phyloP scores from a whole-genome alignment of 495 filamentous ascomycete species.

The Darksidea phi region DNA sequence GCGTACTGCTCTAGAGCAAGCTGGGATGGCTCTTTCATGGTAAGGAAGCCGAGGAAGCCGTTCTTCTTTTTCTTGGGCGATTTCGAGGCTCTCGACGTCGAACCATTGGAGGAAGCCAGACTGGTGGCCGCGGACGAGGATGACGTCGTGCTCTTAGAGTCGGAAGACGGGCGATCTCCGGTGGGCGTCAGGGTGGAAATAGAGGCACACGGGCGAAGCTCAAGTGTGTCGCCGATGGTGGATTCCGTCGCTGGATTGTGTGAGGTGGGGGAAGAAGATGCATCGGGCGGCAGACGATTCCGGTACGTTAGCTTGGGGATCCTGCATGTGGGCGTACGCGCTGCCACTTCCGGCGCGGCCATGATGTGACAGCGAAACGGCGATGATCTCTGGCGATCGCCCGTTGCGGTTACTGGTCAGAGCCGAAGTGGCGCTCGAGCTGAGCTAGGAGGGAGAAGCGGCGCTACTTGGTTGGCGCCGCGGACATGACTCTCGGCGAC shows the following conservation, averaged over 20 bases:
- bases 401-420: neutral
- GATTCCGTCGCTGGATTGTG: neutral
- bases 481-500: neutral
- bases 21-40: conserved; percentile 44
- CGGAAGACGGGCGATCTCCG: conserved; percentile 2
- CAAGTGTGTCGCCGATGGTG: neutral
- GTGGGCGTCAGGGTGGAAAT: neutral
- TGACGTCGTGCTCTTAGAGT: conserved; percentile 11
- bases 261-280: conserved; percentile 16
- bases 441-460: conserved; percentile 1
- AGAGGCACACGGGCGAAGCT: neutral
- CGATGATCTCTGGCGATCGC: conserved; percentile 23
- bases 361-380: conserved; percentile 18
- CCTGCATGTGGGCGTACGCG: conserved; percentile 5
- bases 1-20: conserved; percentile 42
- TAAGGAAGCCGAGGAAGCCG: conserved; percentile 40
- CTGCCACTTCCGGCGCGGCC: conserved; percentile 3
- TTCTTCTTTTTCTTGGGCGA: conserved; percentile 37
- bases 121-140: neutral
- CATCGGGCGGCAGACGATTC: conserved; percentile 19
- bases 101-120: conserved; percentile 13
- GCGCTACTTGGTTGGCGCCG: conserved; percentile 3
- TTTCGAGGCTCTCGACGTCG: conserved; percentile 5
- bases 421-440: conserved; percentile 2
- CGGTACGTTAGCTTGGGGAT: conserved; percentile 33